phyloP scores from a whole-genome alignment of 2,329 filamentous ascomycete genomes.

The Tolypocladium pustulatum region DNA sequence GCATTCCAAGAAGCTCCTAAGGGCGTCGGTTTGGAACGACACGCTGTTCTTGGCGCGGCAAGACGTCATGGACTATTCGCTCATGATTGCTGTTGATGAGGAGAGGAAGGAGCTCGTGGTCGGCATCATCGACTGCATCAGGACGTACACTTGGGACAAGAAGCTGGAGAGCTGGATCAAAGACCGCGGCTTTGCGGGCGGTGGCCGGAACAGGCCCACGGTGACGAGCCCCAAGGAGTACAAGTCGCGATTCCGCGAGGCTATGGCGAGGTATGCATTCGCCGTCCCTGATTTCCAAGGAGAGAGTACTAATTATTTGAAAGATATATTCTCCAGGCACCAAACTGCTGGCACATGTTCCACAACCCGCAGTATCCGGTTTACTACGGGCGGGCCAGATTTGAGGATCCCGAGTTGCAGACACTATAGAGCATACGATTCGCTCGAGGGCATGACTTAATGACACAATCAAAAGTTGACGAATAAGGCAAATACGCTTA shows the following conservation, averaged over 20 bases:
- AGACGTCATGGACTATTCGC: constrained; percentile 97
- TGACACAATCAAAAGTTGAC: background rate
- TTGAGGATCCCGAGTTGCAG: constrained; percentile 24
- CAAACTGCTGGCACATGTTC: constrained; percentile 69
- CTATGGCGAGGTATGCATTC: constrained; percentile 72
- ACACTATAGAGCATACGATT: background rate
- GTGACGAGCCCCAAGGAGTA: constrained; percentile 98
- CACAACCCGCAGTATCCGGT: constrained; percentile 27
- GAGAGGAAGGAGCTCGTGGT: constrained; percentile 82
- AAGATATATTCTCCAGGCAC: constrained; percentile 63
- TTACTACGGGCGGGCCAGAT: constrained; percentile 25
- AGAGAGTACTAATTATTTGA: constrained; percentile 1
- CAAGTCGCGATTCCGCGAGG: constrained; percentile 88
- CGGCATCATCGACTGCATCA: constrained; percentile 96
- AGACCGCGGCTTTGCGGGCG: constrained; percentile 73
- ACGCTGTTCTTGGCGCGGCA: constrained; percentile 89
- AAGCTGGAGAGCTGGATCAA: constrained; percentile 99
- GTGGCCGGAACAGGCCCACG: constrained; percentile 74
- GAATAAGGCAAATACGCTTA: background rate
- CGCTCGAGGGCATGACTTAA: background rate
- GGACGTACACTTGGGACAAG: constrained; percentile 99
- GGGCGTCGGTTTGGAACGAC: constrained; percentile 93
- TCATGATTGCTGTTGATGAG: constrained; percentile 98
- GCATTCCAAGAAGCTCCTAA: constrained; percentile 87
- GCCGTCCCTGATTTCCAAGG: background rate